Conservation (phyloP, 345 rosid species). For the Lumnitzera littorea region DNA sequence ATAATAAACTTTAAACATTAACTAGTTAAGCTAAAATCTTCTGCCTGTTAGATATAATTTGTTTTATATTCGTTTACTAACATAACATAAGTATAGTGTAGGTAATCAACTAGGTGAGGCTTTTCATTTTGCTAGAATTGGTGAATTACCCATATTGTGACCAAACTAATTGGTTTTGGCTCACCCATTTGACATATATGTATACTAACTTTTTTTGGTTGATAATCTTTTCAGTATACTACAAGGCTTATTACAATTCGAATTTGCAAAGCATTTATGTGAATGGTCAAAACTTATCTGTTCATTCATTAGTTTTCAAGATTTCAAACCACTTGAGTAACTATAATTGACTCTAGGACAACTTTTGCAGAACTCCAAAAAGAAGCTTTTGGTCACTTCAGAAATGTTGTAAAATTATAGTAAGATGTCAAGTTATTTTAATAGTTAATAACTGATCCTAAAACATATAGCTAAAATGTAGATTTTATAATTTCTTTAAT, state of each 20-base stretch:
- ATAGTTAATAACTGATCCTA: not conserved
- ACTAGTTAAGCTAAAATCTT: no score
- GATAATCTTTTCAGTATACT: constrained; percentile 18
- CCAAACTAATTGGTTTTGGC: not conserved
- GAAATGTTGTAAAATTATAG: constrained; percentile 58
- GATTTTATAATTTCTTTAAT: constrained; percentile 5
- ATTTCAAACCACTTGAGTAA: constrained; percentile 64
- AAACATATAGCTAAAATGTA: not conserved
- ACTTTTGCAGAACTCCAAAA: constrained; percentile 90
- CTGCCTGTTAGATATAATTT: no score
- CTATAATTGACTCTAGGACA: constrained; percentile 93
- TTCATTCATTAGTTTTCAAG: constrained; percentile 64
- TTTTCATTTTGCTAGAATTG: no score
- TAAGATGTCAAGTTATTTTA: not conserved
- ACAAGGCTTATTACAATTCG: constrained; percentile 96
- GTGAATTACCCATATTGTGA: no score
- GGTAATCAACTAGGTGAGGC: no score
- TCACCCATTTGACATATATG: not conserved
- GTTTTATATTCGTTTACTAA: no score
- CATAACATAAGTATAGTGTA: no score
- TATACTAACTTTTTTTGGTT: constrained; percentile 5
- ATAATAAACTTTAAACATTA: no score
- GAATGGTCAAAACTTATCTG: constrained; percentile 48
- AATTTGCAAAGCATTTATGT: constrained; percentile 83
- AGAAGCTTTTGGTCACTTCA: constrained; percentile 57